phyloP scores from a whole-genome alignment of 2,329 filamentous ascomycete genomes.

The Phaeoacremonium minimum region DNA sequence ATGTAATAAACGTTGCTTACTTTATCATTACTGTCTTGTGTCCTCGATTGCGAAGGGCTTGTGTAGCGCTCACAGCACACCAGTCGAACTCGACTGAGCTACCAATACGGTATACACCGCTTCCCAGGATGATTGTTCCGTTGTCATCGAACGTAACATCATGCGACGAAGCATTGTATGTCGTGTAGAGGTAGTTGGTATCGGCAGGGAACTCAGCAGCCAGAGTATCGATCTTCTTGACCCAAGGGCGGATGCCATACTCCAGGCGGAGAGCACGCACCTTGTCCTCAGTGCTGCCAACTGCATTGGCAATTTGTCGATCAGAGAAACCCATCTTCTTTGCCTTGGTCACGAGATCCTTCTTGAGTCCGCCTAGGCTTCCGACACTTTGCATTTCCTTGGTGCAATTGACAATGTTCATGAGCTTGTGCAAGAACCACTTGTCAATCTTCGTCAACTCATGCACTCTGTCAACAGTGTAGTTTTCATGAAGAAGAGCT shows the following conservation, averaged over 20 bases:
- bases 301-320: constrained; percentile 84
- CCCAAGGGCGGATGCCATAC: constrained; percentile 89
- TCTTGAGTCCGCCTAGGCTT: constrained; percentile 77
- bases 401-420: constrained; percentile 92
- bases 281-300: constrained; percentile 82
- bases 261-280: constrained; percentile 79
- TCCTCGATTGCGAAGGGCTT: constrained; percentile 77
- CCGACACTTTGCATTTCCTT: constrained; percentile 81
- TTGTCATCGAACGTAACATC: constrained; percentile 93
- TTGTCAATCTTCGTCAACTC: constrained; percentile 98
- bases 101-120: constrained; percentile 95
- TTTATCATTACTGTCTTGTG: constrained; percentile 98
- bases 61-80: constrained; percentile 89
- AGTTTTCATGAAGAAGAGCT: constrained; percentile 95
- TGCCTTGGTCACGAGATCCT: constrained; percentile 81
- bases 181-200: constrained; percentile 96
- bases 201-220: constrained; percentile 94
- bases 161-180: constrained; percentile 92
- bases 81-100: constrained; percentile 98
- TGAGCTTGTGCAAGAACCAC: constrained; percentile 98
- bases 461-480: constrained; percentile 86
- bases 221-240: constrained; percentile 97
- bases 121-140: constrained; percentile 83
- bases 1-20: constrained; percentile 41
- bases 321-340: constrained; percentile 99